These are phyloP conservation scores for Alectoria sarmentosa DNA, from an alignment of 495 filamentous ascomycete species.

Conservation along the genomic window DNA sequence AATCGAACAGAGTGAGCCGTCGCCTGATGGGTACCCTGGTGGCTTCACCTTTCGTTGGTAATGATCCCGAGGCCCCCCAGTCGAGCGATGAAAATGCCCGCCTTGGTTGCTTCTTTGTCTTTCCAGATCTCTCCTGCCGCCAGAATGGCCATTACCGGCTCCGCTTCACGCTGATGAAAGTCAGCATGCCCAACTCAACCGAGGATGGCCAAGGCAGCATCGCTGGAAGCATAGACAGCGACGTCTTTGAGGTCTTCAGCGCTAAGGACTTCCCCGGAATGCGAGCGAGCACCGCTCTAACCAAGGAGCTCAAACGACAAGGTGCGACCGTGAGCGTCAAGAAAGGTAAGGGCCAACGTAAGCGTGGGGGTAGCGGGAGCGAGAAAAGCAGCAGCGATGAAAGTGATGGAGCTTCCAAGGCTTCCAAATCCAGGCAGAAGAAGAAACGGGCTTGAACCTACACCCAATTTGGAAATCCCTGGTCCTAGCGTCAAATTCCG, in stretches of 20 bases:
- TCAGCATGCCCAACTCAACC: conserved; percentile 45
- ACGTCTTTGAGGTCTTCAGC: conserved; percentile 72
- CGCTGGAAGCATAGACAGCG: conserved; percentile 23
- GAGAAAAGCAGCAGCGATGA: conserved; percentile 21
- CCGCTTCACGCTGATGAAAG: conserved; percentile 79
- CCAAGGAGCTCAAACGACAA: conserved; percentile 26
- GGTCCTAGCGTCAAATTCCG: neutral
- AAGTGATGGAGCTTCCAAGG: conserved; percentile 10
- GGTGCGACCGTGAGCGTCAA: conserved; percentile 28
- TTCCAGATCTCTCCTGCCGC: conserved; percentile 87
- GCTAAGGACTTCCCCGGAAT: conserved; percentile 98
- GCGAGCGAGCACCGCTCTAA: conserved; percentile 41
- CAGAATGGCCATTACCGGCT: conserved; percentile 78
- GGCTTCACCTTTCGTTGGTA: conserved; percentile 63
- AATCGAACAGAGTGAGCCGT: conserved; percentile 39
- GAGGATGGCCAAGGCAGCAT: conserved; percentile 19
- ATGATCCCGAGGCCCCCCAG: conserved; percentile 21
- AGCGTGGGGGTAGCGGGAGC: conserved; percentile 16
- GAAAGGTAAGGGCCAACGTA: conserved; percentile 25
- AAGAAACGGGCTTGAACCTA: conserved; percentile 14
- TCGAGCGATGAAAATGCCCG: conserved; percentile 35
- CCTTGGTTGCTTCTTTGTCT: conserved; percentile 87
- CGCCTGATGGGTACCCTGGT: conserved; percentile 75
- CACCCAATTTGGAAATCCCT: neutral
- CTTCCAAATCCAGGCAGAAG: conserved; percentile 11